Percentiles rank a stretch among this genome's conserved stretches.
These are phyloP conservation scores for Chernovozyma aurita DNA, from an alignment of 1,139 yeast genomes.

Conservation along the genomic window DNA sequence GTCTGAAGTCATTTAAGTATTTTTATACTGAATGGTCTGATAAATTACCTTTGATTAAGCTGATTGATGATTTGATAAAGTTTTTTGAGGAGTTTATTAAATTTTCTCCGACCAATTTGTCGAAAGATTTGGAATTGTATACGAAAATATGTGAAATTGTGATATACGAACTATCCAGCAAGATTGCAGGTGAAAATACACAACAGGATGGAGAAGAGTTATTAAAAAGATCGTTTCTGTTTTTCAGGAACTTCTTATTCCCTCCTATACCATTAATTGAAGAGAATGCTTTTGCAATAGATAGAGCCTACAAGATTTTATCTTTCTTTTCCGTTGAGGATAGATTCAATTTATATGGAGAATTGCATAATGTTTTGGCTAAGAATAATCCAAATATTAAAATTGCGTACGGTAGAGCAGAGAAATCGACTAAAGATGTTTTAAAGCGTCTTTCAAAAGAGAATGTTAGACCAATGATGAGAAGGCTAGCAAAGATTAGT, in stretches of 20 bases:
- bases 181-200: background rate
- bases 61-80: constrained; percentile 41
- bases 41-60: constrained; percentile 32
- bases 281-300: constrained; percentile 59
- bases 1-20: constrained; percentile 34
- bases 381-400: constrained; percentile 58
- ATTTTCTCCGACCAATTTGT: constrained; percentile 56
- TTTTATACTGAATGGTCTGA: constrained; percentile 52
- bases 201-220: constrained; percentile 14
- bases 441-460: constrained; percentile 86
- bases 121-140: constrained; percentile 45
- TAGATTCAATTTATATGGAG: constrained; percentile 82
- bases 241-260: constrained; percentile 60
- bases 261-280: constrained; percentile 62
- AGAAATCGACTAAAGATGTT: constrained; percentile 75
- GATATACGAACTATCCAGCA: constrained; percentile 5
- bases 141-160: constrained; percentile 62
- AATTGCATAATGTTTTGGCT: constrained; percentile 54
- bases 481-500: constrained; percentile 72
- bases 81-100: constrained; percentile 47
- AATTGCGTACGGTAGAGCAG: constrained; percentile 64
- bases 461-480: constrained; percentile 72
- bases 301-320: constrained; percentile 57
- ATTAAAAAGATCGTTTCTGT: constrained; percentile 50
- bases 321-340: constrained; percentile 53